Evolutionary conservation across 1,284 basidiomycete genomes (phyloP).

Genomic region (Trichosporon faecale): DNA sequence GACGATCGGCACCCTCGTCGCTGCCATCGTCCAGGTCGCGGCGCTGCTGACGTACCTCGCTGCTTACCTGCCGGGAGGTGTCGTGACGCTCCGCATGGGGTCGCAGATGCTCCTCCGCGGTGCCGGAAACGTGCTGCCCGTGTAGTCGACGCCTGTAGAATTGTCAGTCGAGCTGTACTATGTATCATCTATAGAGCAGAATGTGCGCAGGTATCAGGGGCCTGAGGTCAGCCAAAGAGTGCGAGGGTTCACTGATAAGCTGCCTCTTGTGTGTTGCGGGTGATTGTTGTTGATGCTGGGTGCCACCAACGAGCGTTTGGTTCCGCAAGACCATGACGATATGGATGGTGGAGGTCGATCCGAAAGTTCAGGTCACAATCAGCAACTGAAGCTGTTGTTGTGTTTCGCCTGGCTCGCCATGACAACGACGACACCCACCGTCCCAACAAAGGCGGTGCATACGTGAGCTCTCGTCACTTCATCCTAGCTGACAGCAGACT

Average conservation of each 20-base stretch:
- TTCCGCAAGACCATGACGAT: conserved; percentile 1
- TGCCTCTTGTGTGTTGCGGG: not conserved
- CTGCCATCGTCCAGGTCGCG: conserved; percentile 73
- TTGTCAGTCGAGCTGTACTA: not conserved
- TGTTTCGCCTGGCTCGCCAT: not conserved
- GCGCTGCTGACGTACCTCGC: conserved; percentile 80
- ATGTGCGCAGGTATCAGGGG: not conserved
- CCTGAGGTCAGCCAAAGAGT: not conserved
- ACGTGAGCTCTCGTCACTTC: conserved; percentile 21
- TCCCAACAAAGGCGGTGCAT: conserved; percentile 31
- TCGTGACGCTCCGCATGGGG: conserved; percentile 71
- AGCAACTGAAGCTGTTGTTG: not conserved
- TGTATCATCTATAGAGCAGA: conserved; percentile 1
- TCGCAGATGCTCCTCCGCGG: conserved; percentile 76
- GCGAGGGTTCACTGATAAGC: not conserved
- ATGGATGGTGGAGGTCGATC: not conserved
- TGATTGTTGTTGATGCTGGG: not conserved
- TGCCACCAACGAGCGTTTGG: not conserved
- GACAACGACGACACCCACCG: not conserved
- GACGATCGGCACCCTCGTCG: conserved; percentile 76
- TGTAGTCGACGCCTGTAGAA: conserved; percentile 50
- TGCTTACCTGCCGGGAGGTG: conserved; percentile 83
- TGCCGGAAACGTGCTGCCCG: conserved; percentile 71
- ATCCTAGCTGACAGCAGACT: conserved; percentile 33
- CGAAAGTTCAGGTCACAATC: not conserved